These are phyloP conservation scores for Catunica adiposa DNA, from an alignment of 2,329 filamentous ascomycete species.

Conservation along the genomic window DNA sequence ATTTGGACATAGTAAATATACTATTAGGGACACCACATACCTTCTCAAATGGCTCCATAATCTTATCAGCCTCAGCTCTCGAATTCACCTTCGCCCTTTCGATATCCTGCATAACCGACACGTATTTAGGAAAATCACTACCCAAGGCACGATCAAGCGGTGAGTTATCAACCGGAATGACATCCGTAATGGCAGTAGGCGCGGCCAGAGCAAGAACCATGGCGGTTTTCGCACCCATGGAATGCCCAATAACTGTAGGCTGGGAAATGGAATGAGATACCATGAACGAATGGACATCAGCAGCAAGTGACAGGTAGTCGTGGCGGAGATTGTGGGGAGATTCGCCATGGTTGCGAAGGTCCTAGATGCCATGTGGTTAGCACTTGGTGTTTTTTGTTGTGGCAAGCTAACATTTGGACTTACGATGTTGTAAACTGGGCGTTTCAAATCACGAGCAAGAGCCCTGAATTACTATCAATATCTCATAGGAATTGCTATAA, in stretches of 20 bases:
- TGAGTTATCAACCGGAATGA: constrained; percentile 83
- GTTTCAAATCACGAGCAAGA: constrained; percentile 62
- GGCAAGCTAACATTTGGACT: constrained; percentile 19
- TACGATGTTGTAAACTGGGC: constrained; percentile 69
- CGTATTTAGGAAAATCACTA: constrained; percentile 61
- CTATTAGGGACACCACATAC: constrained; percentile 27
- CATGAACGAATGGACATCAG: constrained; percentile 70
- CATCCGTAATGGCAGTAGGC: constrained; percentile 48
- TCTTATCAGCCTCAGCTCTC: constrained; percentile 63
- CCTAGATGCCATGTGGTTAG: constrained; percentile 31
- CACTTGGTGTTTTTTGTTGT: constrained; percentile 1
- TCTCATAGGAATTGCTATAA: neutral
- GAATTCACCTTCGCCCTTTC: constrained; percentile 50
- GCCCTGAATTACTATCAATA: constrained; percentile 33
- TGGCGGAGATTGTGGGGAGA: constrained; percentile 63
- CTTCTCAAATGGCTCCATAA: constrained; percentile 58
- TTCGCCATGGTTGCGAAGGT: constrained; percentile 84
- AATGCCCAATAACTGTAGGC: constrained; percentile 75
- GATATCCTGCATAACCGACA: constrained; percentile 70
- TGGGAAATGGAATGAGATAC: constrained; percentile 49
- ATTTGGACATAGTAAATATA: too few species aligned
- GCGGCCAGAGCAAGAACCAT: constrained; percentile 69
- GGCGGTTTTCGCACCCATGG: constrained; percentile 89
- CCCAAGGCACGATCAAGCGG: constrained; percentile 65
- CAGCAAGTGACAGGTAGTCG: constrained; percentile 67